Evolutionary conservation across 306 rosid genomes (phyloP).

Genomic region (Fagus crenata): DNA sequence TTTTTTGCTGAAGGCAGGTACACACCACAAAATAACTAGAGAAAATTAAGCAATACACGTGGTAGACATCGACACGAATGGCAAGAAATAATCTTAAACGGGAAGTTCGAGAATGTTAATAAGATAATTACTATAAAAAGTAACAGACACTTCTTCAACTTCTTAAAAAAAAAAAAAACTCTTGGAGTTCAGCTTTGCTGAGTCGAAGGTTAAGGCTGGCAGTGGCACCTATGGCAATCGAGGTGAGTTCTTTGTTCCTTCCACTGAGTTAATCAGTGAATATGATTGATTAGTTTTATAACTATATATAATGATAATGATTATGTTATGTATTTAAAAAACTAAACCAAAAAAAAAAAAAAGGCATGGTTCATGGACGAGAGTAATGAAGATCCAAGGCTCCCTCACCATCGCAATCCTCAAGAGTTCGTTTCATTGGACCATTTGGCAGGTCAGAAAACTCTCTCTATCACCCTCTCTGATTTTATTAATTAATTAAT

Average conservation of each 20-base stretch:
- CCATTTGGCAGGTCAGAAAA: slow-evolving; percentile 57
- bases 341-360: slow-evolving; percentile 1
- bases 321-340: background rate
- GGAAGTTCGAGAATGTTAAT: background rate
- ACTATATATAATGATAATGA: background rate
- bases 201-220: background rate
- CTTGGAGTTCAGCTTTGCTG: background rate
- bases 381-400: slow-evolving; percentile 63
- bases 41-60: slow-evolving; percentile 10
- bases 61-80: background rate
- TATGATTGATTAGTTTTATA: background rate
- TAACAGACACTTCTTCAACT: background rate
- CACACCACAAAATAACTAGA: slow-evolving; percentile 13
- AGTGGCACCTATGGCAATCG: slow-evolving; percentile 49
- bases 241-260: slow-evolving; percentile 44
- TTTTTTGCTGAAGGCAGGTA: background rate
- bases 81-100: background rate
- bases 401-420: slow-evolving; percentile 66
- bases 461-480: background rate
- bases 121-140: background rate
- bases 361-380: slow-evolving; percentile 93
- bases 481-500: background rate
- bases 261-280: background rate
- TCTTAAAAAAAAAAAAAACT: background rate
- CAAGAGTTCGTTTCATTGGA: slow-evolving; percentile 50